phyloP scores from a whole-genome alignment of 202 grass and related monocot species.

The Hordeum pubiflorum region DNA sequence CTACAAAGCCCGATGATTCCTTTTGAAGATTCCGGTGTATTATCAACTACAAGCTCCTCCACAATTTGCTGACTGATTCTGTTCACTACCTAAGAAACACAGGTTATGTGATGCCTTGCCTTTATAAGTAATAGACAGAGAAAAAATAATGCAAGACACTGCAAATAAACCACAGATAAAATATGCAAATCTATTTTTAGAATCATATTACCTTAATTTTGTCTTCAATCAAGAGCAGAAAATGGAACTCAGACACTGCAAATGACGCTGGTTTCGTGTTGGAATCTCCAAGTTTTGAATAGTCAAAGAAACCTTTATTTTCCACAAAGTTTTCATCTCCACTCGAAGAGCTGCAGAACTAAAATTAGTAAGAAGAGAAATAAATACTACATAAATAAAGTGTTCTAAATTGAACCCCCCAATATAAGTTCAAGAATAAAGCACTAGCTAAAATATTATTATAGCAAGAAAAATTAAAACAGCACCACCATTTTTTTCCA shows the following conservation, averaged over 20 bases:
- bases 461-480: neutral
- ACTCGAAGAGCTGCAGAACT: slow-evolving; percentile 52
- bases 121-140: slow-evolving; percentile 7
- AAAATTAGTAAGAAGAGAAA: slow-evolving; percentile 19
- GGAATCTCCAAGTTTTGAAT: slow-evolving; percentile 75
- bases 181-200: neutral
- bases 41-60: slow-evolving; percentile 81
- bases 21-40: slow-evolving; percentile 64
- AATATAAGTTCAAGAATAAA: neutral
- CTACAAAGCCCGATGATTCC: slow-evolving; percentile 86
- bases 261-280: slow-evolving; percentile 72
- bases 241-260: slow-evolving; percentile 92
- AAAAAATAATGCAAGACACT: slow-evolving; percentile 1
- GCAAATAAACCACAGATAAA: slow-evolving; percentile 2
- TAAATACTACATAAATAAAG: slow-evolving; percentile 17
- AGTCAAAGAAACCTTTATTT: slow-evolving; percentile 92
- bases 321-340: slow-evolving; percentile 98
- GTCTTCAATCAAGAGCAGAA: slow-evolving; percentile 76
- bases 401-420: neutral
- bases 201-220: slow-evolving; percentile 71
- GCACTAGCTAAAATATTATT: neutral
- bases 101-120: slow-evolving; percentile 25
- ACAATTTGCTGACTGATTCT: slow-evolving; percentile 91
- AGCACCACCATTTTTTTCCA: neutral
- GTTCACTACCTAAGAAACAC: slow-evolving; percentile 70